Percentiles rank a stretch among this genome's conserved stretches.
phyloP scores from a whole-genome alignment of 192 early-diverging fungal species.

The Backusella luteola region DNA sequence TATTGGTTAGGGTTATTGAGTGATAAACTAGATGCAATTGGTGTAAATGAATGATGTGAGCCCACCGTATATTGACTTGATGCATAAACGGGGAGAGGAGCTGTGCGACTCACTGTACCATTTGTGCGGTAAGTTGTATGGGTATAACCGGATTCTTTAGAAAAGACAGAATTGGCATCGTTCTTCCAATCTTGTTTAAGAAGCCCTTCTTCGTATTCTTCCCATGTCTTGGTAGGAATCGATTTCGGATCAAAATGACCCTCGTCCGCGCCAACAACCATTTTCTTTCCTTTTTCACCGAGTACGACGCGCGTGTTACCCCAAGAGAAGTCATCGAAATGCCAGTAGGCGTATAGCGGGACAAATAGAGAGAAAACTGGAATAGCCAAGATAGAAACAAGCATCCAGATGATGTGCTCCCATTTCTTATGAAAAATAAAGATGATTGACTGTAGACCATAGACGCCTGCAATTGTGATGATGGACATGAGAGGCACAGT shows the following conservation, averaged over 20 bases:
- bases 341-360: conserved; percentile 86
- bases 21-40: not conserved
- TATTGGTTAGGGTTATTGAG: not conserved
- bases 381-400: conserved; percentile 72
- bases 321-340: conserved; percentile 99
- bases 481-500: conserved; percentile 78
- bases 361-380: conserved; percentile 65
- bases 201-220: conserved; percentile 6
- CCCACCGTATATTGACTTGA: not conserved
- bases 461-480: conserved; percentile 80
- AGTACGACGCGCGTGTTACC: conserved; percentile 59
- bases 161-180: conserved; percentile 40
- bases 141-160: conserved; percentile 43
- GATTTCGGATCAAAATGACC: conserved; percentile 65
- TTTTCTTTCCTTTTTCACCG: conserved; percentile 48
- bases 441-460: conserved; percentile 86
- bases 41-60: not conserved
- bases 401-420: conserved; percentile 82
- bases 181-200: conserved; percentile 39
- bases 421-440: conserved; percentile 73
- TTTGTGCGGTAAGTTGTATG: conserved; percentile 39
- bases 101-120: not conserved
- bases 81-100: not conserved
- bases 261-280: conserved; percentile 47
- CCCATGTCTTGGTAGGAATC: conserved; percentile 43